phyloP scores from a whole-genome alignment of 139 green algal genomes.

The Ettlia oleoabundans region DNA sequence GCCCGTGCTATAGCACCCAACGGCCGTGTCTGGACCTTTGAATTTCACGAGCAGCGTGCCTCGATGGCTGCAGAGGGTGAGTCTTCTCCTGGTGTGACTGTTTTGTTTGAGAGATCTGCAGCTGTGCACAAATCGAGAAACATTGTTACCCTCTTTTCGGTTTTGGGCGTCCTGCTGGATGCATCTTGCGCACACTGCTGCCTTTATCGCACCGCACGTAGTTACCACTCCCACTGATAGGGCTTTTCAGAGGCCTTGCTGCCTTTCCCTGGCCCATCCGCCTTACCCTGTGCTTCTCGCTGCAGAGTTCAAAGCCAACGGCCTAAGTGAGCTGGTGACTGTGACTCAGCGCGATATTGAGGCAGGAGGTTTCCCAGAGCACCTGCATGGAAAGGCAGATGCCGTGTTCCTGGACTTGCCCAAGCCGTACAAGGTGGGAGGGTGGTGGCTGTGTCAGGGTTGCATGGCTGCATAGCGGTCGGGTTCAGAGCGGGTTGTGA shows the following conservation, averaged over 20 bases:
- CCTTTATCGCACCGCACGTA: neutral
- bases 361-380: slow-evolving; percentile 82
- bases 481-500: no score
- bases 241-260: neutral
- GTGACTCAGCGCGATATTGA: slow-evolving; percentile 87
- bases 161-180: no score
- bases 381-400: slow-evolving; percentile 54
- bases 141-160: no score
- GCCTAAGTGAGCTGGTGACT: slow-evolving; percentile 53
- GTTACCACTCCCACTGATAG: no score
- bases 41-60: slow-evolving; percentile 85
- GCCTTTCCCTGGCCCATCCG: neutral
- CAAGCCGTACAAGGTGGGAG: slow-evolving; percentile 80
- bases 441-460: neutral
- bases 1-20: slow-evolving; percentile 84
- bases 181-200: no score
- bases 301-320: slow-evolving; percentile 52
- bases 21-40: slow-evolving; percentile 93
- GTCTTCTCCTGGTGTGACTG: neutral
- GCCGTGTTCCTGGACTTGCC: slow-evolving; percentile 97
- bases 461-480: neutral
- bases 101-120: neutral
- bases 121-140: neutral
- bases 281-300: neutral
- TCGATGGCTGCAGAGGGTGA: slow-evolving; percentile 5